Evolutionary conservation across 495 filamentous ascomycete genomes (phyloP), one percentile per base, ranked within the genome.

Genomic region (Massariosphaeria phaeospora): DNA sequence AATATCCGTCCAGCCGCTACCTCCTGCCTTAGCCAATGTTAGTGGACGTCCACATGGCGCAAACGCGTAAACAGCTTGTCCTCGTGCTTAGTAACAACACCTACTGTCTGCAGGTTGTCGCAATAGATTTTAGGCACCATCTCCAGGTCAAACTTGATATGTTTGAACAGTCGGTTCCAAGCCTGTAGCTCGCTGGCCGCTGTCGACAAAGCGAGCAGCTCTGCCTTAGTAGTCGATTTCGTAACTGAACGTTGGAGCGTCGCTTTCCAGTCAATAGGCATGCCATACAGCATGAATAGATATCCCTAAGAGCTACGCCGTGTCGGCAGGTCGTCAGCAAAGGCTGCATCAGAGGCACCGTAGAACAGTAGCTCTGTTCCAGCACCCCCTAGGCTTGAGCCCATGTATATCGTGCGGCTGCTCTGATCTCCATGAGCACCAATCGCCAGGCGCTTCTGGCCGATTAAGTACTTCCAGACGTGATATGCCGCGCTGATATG

Each of bases 241-340:
- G 30, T 33, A n/a, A 33, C 30, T 33, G 30, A 8, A 64, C 59
- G 52, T 46, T 68, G 61, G 21, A 66, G 57, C 17, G 52, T 63
- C 1, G 63, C 53, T 30, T 62, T 49, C 57, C 55, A 66, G 23
- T 45, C 54, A 23, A 68, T 52, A n/a, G 63, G 17, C 12, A 59
- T 43, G 15, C 53, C 50, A 39, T 57, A 68, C 4, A 68, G 42
- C 24, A 59, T 61, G 9, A 67, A 64, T 0, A 64, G 24, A 48
- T 61, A 66, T 2, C 46, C 63, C 31, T 61, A 49, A 38, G 56
- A 39, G 25, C 61, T 61, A 33, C 49, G 55, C 11, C 47, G 52
- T 18, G 52, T 56, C 9, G 15, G 9, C 24, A 13, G 15, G 29
- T 56, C 15, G 36, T 56, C 52, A 3, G 52, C 52, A 24, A 36